phyloP scores from a whole-genome alignment of 2,329 filamentous ascomycete species.

The Ophiocordyceps unilateralis region DNA sequence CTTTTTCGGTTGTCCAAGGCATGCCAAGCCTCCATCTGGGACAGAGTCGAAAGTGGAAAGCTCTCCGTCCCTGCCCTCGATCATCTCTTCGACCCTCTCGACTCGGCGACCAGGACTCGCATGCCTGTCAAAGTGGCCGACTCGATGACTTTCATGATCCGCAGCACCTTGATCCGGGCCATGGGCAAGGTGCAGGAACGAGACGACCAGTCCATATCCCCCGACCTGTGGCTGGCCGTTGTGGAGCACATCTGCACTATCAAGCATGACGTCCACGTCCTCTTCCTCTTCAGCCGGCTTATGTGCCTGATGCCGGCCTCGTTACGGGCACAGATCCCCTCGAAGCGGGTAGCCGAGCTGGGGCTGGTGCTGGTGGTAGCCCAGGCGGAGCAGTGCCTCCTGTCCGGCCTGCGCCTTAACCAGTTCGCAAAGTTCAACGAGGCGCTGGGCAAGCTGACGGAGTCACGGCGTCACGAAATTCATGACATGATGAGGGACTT shows the following conservation, averaged over 20 bases:
- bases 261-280: constrained; percentile 4
- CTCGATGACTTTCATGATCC: constrained; percentile 6
- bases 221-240: constrained; percentile 7
- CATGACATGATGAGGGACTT: constrained; percentile 3
- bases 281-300: constrained; percentile 6
- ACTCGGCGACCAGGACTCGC: constrained; percentile 3
- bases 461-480: constrained; percentile 2
- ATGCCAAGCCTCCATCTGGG: neutral
- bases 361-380: constrained; percentile 5
- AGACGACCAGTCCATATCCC: constrained; percentile 1
- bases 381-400: neutral
- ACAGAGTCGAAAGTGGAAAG: constrained; percentile 3
- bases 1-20: neutral
- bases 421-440: constrained; percentile 3
- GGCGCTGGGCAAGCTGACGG: constrained; percentile 3
- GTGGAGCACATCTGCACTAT: constrained; percentile 3
- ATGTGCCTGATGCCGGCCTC: constrained; percentile 6
- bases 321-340: constrained; percentile 3
- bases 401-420: neutral
- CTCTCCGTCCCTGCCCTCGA: constrained; percentile 3
- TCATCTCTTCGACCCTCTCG: constrained; percentile 7
- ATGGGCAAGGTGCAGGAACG: constrained; percentile 3
- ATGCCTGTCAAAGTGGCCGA: constrained; percentile 4
- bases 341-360: constrained; percentile 3
- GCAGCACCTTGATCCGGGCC: constrained; percentile 5